Percentiles rank a stretch among this genome's conserved stretches.
These are phyloP conservation scores for Phytophthora sp. DNA, from an alignment of 352 stramenopile genomes.

Conservation along the genomic window DNA sequence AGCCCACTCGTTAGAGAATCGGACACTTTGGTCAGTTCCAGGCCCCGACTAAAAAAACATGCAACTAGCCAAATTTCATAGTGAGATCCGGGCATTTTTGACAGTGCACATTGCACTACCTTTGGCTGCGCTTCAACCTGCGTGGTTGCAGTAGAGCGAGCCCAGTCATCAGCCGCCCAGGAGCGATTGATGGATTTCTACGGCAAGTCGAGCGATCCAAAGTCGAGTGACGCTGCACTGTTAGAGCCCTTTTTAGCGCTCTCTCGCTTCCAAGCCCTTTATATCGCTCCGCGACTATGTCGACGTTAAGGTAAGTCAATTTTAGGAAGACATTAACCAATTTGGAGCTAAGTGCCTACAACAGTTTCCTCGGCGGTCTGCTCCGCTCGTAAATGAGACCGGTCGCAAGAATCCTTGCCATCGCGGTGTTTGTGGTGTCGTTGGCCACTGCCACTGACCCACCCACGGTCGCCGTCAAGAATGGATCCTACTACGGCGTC, in stretches of 20 bases:
- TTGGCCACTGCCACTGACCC: not conserved
- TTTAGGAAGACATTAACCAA: too few species aligned
- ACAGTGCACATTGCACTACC: too few species aligned
- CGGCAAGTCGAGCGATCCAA: not conserved
- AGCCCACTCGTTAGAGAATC: too few species aligned
- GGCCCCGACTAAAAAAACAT: conserved; percentile 1
- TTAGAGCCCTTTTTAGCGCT: too few species aligned
- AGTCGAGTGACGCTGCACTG: not conserved
- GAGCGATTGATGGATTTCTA: not conserved
- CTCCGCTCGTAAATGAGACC: too few species aligned
- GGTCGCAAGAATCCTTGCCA: not conserved
- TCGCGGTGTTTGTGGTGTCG: not conserved
- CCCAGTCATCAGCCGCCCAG: not conserved
- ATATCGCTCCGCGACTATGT: too few species aligned
- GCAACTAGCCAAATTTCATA: not conserved
- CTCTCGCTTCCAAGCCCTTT: not conserved
- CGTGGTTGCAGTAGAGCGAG: conserved; percentile 12
- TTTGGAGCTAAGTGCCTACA: too few species aligned
- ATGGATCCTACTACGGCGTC: conserved; percentile 40
- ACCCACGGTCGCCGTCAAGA: conserved; percentile 29
- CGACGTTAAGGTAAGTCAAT: too few species aligned
- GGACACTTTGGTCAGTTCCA: too few species aligned
- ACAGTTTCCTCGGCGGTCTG: too few species aligned
- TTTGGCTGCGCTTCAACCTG: not conserved
- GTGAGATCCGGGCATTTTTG: not conserved